Conservation (phyloP, 805 yeast species). For the Ogataea thermomethanolica region DNA sequence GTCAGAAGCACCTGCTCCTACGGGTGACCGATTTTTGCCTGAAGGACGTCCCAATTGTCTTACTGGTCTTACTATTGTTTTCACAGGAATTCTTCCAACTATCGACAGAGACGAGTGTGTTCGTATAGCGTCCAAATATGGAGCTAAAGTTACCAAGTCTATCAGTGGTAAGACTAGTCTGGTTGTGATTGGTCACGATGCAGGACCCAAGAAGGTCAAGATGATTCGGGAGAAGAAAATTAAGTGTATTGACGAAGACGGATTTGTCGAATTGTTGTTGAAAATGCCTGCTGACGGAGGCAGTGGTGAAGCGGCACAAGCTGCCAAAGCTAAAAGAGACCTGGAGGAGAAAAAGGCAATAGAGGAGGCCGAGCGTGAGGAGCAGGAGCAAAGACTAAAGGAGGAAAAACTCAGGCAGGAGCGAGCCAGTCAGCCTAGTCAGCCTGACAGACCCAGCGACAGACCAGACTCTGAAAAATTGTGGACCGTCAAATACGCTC, state of each 20-base stretch:
- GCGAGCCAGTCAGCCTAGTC: constrained; percentile 12
- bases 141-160: constrained; percentile 86
- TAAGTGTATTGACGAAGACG: constrained; percentile 84
- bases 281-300: constrained; percentile 95
- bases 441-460: constrained; percentile 30
- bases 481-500: constrained; percentile 96
- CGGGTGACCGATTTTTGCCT: constrained; percentile 54
- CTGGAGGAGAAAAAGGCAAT: constrained; percentile 59
- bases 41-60: constrained; percentile 84
- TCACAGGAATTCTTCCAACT: constrained; percentile 84
- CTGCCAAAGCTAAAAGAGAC: constrained; percentile 64
- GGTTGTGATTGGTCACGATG: constrained; percentile 91
- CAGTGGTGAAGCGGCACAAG: constrained; percentile 69
- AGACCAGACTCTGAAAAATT: constrained; percentile 58
- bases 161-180: constrained; percentile 81
- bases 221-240: constrained; percentile 69
- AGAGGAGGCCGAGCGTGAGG: constrained; percentile 50
- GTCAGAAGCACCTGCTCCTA: constrained; percentile 30
- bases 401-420: constrained; percentile 24
- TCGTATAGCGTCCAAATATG: constrained; percentile 74
- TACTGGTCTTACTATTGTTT: constrained; percentile 84
- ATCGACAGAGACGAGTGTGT: constrained; percentile 76
- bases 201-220: constrained; percentile 92
- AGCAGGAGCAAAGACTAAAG: constrained; percentile 33
- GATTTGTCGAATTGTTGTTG: constrained; percentile 67